phyloP scores from a whole-genome alignment of 2,329 filamentous ascomycete genomes.

The Aspergillus sp. region DNA sequence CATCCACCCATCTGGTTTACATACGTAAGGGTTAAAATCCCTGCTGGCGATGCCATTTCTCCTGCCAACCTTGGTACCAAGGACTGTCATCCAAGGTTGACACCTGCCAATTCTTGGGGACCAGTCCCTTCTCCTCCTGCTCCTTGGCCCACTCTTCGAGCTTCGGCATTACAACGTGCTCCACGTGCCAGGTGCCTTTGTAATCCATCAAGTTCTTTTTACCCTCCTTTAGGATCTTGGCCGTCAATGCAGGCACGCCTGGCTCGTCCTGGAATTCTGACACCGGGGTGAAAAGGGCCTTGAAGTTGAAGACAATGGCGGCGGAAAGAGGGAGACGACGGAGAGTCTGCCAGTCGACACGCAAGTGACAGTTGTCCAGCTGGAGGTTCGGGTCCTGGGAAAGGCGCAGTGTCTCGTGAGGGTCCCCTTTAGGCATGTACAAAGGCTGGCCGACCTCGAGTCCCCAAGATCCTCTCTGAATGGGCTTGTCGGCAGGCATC shows the following conservation, averaged over 20 bases:
- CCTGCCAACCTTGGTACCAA: constrained; percentile 74
- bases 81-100: constrained; percentile 73
- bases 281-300: constrained; percentile 77
- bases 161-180: constrained; percentile 69
- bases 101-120: constrained; percentile 65
- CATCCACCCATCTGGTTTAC: neutral
- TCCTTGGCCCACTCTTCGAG: constrained; percentile 65
- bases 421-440: constrained; percentile 70
- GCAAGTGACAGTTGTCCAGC: constrained; percentile 64
- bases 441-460: constrained; percentile 74
- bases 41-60: constrained; percentile 69
- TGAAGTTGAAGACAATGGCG: constrained; percentile 83
- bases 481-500: constrained; percentile 71
- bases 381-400: constrained; percentile 60
- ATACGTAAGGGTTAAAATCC: constrained; percentile 52
- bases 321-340: constrained; percentile 75
- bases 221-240: constrained; percentile 70
- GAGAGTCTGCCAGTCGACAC: constrained; percentile 88
- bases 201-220: constrained; percentile 74
- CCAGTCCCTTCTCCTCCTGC: constrained; percentile 64
- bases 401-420: constrained; percentile 62
- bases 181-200: constrained; percentile 78
- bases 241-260: constrained; percentile 67
- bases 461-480: constrained; percentile 83
- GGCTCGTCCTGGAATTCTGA: constrained; percentile 70